Conservation (phyloP, 2,329 filamentous ascomycete genomes). For the Scolecobasidium constrictum region DNA sequence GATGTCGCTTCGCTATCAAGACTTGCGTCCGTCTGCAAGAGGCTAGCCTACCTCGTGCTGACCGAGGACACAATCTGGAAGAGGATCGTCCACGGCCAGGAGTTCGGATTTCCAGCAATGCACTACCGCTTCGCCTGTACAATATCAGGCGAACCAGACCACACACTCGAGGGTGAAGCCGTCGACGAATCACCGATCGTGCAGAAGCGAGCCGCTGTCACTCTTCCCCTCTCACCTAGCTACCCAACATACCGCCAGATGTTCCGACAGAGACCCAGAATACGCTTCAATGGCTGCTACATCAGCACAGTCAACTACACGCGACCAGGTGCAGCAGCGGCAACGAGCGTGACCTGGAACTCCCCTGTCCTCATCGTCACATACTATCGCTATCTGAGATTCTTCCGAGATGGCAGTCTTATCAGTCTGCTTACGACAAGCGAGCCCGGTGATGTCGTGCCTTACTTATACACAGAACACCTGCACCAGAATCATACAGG, state of each 20-base stretch:
- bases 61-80: conserved; percentile 85
- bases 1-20: conserved; percentile 72
- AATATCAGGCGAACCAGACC: conserved; percentile 36
- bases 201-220: conserved; percentile 15
- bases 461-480: conserved; percentile 64
- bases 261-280: conserved; percentile 71
- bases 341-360: conserved; percentile 63
- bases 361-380: conserved; percentile 90
- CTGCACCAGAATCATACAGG: conserved; percentile 32
- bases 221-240: conserved; percentile 23
- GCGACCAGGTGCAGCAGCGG: conserved; percentile 63
- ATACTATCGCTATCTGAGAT: conserved; percentile 93
- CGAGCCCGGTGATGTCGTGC: conserved; percentile 80
- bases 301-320: conserved; percentile 96
- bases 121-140: conserved; percentile 65
- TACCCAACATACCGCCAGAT: conserved; percentile 46
- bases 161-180: conserved; percentile 6
- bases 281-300: conserved; percentile 93
- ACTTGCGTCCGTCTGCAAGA: conserved; percentile 72
- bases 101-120: conserved; percentile 76
- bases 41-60: conserved; percentile 71
- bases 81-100: conserved; percentile 54
- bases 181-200: conserved; percentile 4
- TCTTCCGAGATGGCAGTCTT: conserved; percentile 80
- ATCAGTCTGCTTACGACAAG: conserved; percentile 71